Evolutionary conservation across 805 yeast species (phyloP).

Genomic region (Yarrowia phangngaensis): DNA sequence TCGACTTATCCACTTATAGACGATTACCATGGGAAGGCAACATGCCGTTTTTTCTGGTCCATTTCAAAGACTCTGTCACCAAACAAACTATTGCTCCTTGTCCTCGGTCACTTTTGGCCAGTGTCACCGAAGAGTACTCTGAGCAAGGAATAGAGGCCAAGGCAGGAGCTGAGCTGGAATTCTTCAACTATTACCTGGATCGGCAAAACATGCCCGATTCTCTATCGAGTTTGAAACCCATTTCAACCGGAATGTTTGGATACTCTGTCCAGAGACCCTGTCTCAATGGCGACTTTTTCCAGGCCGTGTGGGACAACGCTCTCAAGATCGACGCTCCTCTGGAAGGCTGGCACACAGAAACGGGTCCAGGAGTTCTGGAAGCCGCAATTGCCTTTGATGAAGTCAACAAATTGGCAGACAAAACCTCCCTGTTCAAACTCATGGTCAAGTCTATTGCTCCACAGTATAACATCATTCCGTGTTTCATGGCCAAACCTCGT

Average conservation of each 20-base stretch:
- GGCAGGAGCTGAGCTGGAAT: constrained; percentile 40
- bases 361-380: constrained; percentile 41
- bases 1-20: constrained; percentile 33
- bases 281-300: constrained; percentile 36
- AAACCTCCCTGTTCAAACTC: constrained; percentile 37
- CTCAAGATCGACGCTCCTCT: constrained; percentile 33
- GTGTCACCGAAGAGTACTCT: constrained; percentile 29
- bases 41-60: constrained; percentile 36
- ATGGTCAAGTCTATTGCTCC: constrained; percentile 36
- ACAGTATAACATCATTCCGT: constrained; percentile 36
- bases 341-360: constrained; percentile 41
- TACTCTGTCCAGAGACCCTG: constrained; percentile 39
- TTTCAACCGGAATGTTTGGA: constrained; percentile 41
- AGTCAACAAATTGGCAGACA: constrained; percentile 37
- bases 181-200: constrained; percentile 35
- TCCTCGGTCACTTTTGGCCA: constrained; percentile 36
- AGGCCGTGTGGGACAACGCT: constrained; percentile 33
- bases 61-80: constrained; percentile 33
- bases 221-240: constrained; percentile 31
- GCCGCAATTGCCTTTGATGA: constrained; percentile 38
- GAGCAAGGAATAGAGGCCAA: constrained; percentile 30
- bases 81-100: constrained; percentile 35
- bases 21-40: constrained; percentile 37
- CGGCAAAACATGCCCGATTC: constrained; percentile 31
- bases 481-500: constrained; percentile 41